Evolutionary conservation across 108 stramenopile species (phyloP).

Genomic region (Bacterosira constricta): DNA sequence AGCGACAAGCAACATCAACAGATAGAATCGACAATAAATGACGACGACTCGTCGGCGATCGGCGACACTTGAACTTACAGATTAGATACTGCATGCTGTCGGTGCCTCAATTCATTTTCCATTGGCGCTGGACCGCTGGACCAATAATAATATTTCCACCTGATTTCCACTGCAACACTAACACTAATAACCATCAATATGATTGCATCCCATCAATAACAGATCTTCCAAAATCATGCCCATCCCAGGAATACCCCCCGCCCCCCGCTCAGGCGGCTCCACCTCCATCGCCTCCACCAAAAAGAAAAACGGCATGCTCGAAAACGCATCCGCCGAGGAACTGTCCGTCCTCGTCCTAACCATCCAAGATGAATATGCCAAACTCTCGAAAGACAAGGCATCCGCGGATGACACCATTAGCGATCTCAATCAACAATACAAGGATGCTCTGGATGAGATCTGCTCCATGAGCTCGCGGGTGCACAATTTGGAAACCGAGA

Average conservation of each 20-base stretch:
- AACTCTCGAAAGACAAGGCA: conserved; percentile 47
- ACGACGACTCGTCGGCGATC: no score
- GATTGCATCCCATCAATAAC: no score
- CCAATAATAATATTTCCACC: no score
- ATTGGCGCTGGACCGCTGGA: no score
- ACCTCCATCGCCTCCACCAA: conserved; percentile 3
- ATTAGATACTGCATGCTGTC: no score
- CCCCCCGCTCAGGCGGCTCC: conserved; percentile 19
- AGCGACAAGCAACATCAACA: no score
- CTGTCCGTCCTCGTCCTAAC: conserved; percentile 53
- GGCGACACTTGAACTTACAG: no score
- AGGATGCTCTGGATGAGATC: conserved; percentile 49
- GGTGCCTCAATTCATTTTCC: no score
- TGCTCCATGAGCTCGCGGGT: conserved; percentile 27
- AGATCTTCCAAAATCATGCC: neutral
- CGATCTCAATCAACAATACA: conserved; percentile 37
- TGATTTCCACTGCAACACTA: no score
- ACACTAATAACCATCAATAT: no score
- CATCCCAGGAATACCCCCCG: neutral
- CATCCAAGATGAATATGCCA: conserved; percentile 52
- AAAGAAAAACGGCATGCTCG: conserved; percentile 30
- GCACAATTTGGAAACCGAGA: conserved; percentile 36
- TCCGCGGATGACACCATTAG: conserved; percentile 33
- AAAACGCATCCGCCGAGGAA: conserved; percentile 46
- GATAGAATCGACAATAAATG: no score